Base-by-base conservation (phyloP, 495 filamentous ascomycete genomes). In the Thermothielavioides terrestris region DNA sequence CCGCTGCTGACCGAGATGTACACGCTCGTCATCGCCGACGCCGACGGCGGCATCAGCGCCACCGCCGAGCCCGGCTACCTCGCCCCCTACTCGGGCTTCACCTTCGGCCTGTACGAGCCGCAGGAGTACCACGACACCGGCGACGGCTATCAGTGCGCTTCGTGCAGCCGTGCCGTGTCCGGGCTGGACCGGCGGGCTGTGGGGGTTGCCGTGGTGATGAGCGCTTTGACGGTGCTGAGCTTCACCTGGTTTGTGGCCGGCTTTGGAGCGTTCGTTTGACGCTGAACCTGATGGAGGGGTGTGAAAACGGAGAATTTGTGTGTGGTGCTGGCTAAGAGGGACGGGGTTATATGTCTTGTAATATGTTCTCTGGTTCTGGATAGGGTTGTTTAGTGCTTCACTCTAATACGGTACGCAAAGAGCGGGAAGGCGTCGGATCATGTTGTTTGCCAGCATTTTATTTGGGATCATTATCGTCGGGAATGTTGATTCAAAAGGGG, bases 181-280 rank as follows among this genome's bases (percentile, higher is more conserved):
- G 38, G 43, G 15, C 70, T 80, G 53, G 83, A 90, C 37, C 69
- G 70, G 34, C 75, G 81, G 49, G 83, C 82, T 3, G 55, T 97
- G 7, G 80, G 83, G 38, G 85, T 88, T 51, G 75, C 85, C 45
- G 46, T 91, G 38, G 77, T 79, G 42, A 94, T 94, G 86, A 79
- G 76, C 35, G 52, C 77, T 17, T 69, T 92, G 38, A 95, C 89
- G 7, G 69, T 95, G 11, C 53, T 85, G 23, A 88, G 87, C 38
- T 94, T 95, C 63, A 86, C 86, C 42, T 95, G 88, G 85, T 96
- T 95, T 56, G 82, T 88, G 36, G 77, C 77, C 35, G 85, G 77
- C 10, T 73, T 83, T 45, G 85, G 78, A 23, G 66, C 49, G 46
- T 62, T 83, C 41, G 74, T 83, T 37, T 60, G 32, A 55, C 27